Conservation (phyloP, 192 early-diverging fungal species). For the Coemansia sp. region DNA sequence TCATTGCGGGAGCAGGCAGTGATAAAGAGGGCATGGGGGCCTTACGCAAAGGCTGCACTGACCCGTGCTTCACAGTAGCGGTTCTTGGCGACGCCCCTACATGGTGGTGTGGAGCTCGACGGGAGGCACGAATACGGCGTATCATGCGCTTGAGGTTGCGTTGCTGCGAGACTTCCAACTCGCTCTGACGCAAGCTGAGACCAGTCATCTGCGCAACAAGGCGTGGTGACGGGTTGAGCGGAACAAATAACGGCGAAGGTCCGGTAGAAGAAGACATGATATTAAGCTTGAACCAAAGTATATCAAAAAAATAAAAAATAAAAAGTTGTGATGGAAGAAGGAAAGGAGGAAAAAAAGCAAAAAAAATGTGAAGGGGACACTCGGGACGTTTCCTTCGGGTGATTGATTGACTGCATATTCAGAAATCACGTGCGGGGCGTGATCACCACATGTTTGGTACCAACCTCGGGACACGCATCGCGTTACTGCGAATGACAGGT, state of each 20-base stretch:
- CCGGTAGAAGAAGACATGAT: constrained; percentile 21
- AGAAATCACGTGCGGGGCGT: constrained; percentile 7
- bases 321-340: neutral
- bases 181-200: constrained; percentile 41
- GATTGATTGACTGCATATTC: neutral
- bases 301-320: neutral
- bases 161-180: constrained; percentile 49
- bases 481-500: neutral
- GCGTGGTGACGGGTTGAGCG: constrained; percentile 40
- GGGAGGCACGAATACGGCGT: constrained; percentile 34
- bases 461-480: neutral
- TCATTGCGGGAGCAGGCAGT: constrained; percentile 18
- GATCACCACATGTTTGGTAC: neutral
- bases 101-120: constrained; percentile 12
- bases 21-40: constrained; percentile 10
- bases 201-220: constrained; percentile 54
- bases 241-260: constrained; percentile 43
- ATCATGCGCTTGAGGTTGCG: constrained; percentile 50
- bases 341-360: neutral
- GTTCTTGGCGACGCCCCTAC: constrained; percentile 15
- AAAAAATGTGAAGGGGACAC: neutral
- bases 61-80: neutral
- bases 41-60: neutral
- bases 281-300: neutral
- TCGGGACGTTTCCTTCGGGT: neutral